Percentiles rank a stretch among this genome's conserved stretches.
Evolutionary conservation across 306 rosid genomes (phyloP).

Genomic region (Fagus sylvatica): DNA sequence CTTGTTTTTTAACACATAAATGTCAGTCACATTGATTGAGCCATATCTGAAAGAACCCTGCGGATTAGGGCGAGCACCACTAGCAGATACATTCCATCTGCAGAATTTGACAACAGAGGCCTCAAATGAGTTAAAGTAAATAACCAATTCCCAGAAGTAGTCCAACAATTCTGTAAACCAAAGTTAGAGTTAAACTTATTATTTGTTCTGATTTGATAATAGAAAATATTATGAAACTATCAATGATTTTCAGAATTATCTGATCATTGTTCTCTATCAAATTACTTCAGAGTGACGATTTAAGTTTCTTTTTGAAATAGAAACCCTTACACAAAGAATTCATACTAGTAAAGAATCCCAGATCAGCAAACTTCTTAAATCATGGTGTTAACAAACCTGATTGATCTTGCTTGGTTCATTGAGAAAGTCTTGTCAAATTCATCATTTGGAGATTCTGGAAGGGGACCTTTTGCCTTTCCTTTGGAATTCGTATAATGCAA

Average conservation of each 20-base stretch:
- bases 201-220: not conserved
- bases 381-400: slow-evolving; percentile 57
- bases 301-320: not conserved
- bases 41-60: slow-evolving; percentile 97
- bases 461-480: slow-evolving; percentile 92
- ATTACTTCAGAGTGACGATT: not conserved
- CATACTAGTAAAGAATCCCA: not conserved
- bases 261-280: not conserved
- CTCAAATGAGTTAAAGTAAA: not conserved
- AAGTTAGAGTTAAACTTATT: not conserved
- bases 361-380: not conserved
- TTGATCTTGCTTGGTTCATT: slow-evolving; percentile 98
- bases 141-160: not conserved
- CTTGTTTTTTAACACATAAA: slow-evolving; percentile 74
- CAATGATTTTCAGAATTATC: no score
- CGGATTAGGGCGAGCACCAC: slow-evolving; percentile 99
- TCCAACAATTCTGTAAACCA: not conserved
- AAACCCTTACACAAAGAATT: not conserved
- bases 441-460: slow-evolving; percentile 74
- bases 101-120: slow-evolving; percentile 29
- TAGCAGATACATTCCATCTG: slow-evolving; percentile 98
- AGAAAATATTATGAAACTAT: not conserved
- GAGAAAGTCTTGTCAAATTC: slow-evolving; percentile 90
- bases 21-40: slow-evolving; percentile 87
- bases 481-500: slow-evolving; percentile 85